Percentiles rank a stretch among this genome's conserved stretches.
Conservation (phyloP, 2,329 filamentous ascomycete species). For the Alternaria sp. region DNA sequence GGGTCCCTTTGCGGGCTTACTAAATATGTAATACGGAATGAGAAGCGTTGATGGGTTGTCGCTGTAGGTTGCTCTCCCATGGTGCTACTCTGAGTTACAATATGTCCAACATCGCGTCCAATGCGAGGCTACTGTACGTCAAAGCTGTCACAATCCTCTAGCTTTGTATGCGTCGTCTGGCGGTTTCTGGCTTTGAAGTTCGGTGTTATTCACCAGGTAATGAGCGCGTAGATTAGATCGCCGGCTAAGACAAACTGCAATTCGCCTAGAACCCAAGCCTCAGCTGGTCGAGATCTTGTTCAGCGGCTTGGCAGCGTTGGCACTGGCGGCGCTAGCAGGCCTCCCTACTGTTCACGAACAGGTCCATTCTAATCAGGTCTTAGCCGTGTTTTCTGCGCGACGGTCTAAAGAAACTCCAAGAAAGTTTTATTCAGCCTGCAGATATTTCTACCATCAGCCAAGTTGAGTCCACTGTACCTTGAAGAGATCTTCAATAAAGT, state of each 20-base stretch:
- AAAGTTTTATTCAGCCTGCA: neutral
- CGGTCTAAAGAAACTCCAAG: neutral
- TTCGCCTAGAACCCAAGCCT: neutral
- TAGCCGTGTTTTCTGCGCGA: neutral
- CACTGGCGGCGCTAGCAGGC: neutral
- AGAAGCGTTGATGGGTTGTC: neutral
- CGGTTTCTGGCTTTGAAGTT: neutral
- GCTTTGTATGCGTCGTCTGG: neutral
- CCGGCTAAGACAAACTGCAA: neutral
- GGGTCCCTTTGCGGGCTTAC: neutral
- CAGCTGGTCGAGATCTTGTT: constrained; percentile 1
- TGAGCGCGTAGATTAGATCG: neutral
- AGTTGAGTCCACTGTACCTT: neutral
- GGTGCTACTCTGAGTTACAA: neutral
- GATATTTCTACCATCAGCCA: neutral
- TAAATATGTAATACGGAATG: neutral
- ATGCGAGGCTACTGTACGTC: neutral
- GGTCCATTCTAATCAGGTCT: neutral
- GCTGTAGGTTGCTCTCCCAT: neutral
- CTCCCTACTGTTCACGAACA: neutral
- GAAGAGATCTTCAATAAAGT: neutral
- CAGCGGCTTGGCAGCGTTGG: neutral
- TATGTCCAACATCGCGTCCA: neutral
- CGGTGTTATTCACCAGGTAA: neutral
- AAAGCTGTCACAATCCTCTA: neutral